These are phyloP conservation scores for Nicotiana paniculata DNA, from an alignment of 257 asterid species.

Conservation along the genomic window DNA sequence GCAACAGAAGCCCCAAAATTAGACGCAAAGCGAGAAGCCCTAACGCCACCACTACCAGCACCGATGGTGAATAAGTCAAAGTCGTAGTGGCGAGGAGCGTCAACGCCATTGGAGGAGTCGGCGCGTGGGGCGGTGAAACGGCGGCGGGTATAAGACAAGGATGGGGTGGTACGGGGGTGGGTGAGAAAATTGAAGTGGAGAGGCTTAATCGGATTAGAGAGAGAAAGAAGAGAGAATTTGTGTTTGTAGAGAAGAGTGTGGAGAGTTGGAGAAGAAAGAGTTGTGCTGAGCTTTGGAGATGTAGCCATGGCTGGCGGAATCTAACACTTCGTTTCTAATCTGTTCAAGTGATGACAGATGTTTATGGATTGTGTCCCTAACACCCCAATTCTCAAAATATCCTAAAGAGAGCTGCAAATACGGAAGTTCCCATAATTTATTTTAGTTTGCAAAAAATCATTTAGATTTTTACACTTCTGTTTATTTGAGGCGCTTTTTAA, in stretches of 20 bases:
- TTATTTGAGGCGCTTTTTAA: too few species aligned
- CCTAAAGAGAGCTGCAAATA: too few species aligned
- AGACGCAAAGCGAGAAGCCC: conserved; percentile 94
- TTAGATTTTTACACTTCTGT: too few species aligned
- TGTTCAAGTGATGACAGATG: background rate
- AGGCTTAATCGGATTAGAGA: conserved; percentile 1
- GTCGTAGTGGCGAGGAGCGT: conserved; percentile 50
- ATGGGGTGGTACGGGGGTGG: conserved; percentile 6
- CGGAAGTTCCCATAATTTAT: too few species aligned
- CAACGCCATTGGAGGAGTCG: conserved; percentile 38
- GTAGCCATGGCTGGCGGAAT: conserved; percentile 27
- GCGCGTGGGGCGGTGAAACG: conserved; percentile 42
- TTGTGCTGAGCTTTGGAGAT: conserved; percentile 49
- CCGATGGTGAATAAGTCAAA: conserved; percentile 92
- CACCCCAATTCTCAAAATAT: too few species aligned
- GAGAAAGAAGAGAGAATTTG: conserved; percentile 30
- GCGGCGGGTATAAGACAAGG: conserved; percentile 18
- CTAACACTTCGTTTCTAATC: background rate
- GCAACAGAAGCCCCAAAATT: conserved; percentile 89
- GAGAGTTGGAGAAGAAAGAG: conserved; percentile 39
- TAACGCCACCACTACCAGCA: conserved; percentile 97
- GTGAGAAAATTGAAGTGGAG: conserved; percentile 10
- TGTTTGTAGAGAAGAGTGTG: conserved; percentile 29
- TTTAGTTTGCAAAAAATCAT: too few species aligned
- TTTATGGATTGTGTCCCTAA: too few species aligned